These are phyloP conservation scores for Dionaea muscipula DNA, from an alignment of 179 eudicot species.

Conservation along the genomic window DNA sequence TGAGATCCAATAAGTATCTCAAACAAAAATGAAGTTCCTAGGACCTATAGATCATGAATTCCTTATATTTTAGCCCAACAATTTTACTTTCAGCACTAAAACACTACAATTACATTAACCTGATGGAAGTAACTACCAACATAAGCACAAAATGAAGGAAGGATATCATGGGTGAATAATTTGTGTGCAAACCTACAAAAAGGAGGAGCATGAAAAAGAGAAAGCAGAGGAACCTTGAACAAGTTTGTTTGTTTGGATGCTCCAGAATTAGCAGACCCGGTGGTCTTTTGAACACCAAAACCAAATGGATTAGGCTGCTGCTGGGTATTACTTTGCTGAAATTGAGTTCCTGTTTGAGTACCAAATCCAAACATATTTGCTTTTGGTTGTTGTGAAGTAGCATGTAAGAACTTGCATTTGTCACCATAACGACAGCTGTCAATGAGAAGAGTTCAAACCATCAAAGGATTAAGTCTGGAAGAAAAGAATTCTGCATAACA, in stretches of 20 bases:
- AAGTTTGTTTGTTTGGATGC: constrained; percentile 32
- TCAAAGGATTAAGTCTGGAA: constrained; percentile 1
- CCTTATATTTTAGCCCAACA: no score
- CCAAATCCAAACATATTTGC: constrained; percentile 68
- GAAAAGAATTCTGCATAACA: no score
- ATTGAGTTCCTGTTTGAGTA: constrained; percentile 31
- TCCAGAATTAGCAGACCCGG: constrained; percentile 29
- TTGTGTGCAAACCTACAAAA: not conserved
- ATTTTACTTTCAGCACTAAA: no score
- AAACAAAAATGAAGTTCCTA: not conserved
- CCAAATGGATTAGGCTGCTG: constrained; percentile 61
- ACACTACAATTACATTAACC: no score
- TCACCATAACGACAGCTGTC: constrained; percentile 78
- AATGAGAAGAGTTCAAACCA: constrained; percentile 2
- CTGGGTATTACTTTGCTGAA: constrained; percentile 25
- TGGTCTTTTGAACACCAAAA: constrained; percentile 51
- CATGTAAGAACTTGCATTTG: constrained; percentile 61
- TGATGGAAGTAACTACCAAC: no score
- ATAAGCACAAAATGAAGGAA: no score
- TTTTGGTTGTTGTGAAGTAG: constrained; percentile 38
- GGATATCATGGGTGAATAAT: not conserved
- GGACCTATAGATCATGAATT: not conserved
- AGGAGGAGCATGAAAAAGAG: not conserved
- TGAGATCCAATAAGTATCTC: not conserved
- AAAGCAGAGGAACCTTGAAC: constrained; percentile 39